phyloP scores from a whole-genome alignment of 352 stramenopile genomes.

The Elongisporangium prolatum region DNA sequence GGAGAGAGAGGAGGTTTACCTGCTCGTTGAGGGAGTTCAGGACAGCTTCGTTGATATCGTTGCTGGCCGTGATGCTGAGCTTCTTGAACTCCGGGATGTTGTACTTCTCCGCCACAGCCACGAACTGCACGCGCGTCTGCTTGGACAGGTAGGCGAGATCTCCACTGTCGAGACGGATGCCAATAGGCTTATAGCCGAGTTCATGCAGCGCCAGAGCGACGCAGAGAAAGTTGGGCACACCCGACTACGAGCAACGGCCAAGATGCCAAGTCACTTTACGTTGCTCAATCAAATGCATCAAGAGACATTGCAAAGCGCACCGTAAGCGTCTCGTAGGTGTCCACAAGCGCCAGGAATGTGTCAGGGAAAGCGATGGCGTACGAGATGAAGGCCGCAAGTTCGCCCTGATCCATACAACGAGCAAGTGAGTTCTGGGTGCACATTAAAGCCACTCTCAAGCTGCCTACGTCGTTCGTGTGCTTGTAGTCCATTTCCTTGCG shows the following conservation, averaged over 20 bases:
- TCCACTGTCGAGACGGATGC: conserved; percentile 97
- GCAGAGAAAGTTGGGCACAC: conserved; percentile 96
- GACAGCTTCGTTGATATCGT: conserved; percentile 99
- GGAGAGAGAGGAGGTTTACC: conserved; percentile 15
- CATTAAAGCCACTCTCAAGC: conserved; percentile 1
- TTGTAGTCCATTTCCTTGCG: conserved; percentile 57
- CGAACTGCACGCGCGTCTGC: conserved; percentile 68
- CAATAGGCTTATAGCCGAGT: conserved; percentile 86
- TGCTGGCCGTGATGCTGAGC: conserved; percentile 95
- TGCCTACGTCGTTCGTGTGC: conserved; percentile 76
- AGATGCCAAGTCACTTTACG: too few species aligned
- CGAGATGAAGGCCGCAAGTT: conserved; percentile 98
- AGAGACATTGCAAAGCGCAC: too few species aligned
- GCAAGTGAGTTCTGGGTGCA: neutral
- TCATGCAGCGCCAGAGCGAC: conserved; percentile 94
- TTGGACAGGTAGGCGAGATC: conserved; percentile 96
- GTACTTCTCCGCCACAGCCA: conserved; percentile 44
- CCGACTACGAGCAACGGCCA: conserved; percentile 68
- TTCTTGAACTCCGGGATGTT: conserved; percentile 75
- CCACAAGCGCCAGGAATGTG: conserved; percentile 95
- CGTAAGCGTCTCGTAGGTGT: conserved; percentile 98
- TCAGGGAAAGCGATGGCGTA: conserved; percentile 98
- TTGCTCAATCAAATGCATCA: too few species aligned
- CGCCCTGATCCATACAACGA: conserved; percentile 58
- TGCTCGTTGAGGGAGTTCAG: conserved; percentile 94